Conservation (phyloP, 768 basidiomycete genomes). For the Suillus variegatus region DNA sequence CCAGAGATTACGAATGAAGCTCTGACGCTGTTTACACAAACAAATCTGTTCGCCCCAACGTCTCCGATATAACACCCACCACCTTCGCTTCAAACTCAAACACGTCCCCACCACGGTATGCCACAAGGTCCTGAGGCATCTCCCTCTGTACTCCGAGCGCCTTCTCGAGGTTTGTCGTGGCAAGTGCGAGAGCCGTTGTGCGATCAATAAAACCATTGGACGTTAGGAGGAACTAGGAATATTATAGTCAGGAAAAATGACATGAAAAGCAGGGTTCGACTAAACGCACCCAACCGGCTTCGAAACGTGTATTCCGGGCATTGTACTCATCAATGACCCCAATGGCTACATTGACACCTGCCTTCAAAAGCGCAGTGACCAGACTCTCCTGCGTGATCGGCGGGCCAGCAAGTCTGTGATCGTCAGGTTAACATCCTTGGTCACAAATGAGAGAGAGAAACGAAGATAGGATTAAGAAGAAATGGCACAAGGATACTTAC, state of each 20-base stretch:
- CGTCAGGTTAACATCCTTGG: background rate
- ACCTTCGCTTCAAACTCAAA: conserved; percentile 41
- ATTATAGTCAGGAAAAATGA: background rate
- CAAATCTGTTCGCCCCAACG: conserved; percentile 21
- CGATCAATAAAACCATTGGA: conserved; percentile 39
- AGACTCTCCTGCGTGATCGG: conserved; percentile 62
- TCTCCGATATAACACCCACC: conserved; percentile 36
- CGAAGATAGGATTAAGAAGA: background rate
- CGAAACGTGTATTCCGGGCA: conserved; percentile 37
- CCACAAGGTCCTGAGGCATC: conserved; percentile 39
- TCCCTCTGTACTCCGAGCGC: conserved; percentile 36
- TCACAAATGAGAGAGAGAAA: background rate
- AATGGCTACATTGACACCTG: conserved; percentile 65
- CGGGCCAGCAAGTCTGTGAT: conserved; percentile 61
- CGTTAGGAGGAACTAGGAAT: conserved; percentile 38
- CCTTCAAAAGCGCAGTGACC: conserved; percentile 51
- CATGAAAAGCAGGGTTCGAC: background rate
- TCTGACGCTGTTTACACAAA: conserved; percentile 15
- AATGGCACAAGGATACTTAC: conserved; percentile 35
- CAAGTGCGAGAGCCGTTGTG: conserved; percentile 37
- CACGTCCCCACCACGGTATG: conserved; percentile 37
- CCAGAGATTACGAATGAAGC: background rate
- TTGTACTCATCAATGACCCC: conserved; percentile 41
- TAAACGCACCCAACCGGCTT: conserved; percentile 39
- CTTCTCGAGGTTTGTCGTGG: conserved; percentile 43